phyloP scores from a whole-genome alignment of 2,329 filamentous ascomycete genomes.

The Aspergillus jensenii region DNA sequence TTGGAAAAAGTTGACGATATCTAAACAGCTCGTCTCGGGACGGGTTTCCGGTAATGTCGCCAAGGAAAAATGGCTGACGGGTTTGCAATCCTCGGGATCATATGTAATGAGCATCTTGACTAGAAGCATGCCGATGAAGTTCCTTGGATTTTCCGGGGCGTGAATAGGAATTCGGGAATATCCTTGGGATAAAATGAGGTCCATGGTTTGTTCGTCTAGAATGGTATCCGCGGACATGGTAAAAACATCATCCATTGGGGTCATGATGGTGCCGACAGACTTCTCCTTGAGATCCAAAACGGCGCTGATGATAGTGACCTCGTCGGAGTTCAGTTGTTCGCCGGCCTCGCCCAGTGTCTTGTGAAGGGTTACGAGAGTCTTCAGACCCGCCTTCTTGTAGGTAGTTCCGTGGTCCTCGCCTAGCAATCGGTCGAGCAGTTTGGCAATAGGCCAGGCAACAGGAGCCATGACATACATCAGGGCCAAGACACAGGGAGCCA shows the following conservation, averaged over 20 bases:
- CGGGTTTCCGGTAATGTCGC: slow-evolving; percentile 93
- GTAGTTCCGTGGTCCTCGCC: slow-evolving; percentile 94
- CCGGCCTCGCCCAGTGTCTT: slow-evolving; percentile 81
- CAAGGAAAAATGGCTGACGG: slow-evolving; percentile 85
- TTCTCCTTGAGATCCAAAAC: slow-evolving; percentile 97
- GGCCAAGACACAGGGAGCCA: slow-evolving; percentile 79
- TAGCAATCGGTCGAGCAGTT: slow-evolving; percentile 88
- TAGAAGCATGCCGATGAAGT: slow-evolving; percentile 96
- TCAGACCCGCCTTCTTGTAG: slow-evolving; percentile 97
- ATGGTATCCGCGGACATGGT: slow-evolving; percentile 94
- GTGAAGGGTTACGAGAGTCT: slow-evolving; percentile 93
- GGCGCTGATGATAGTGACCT: slow-evolving; percentile 97
- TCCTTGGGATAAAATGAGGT: slow-evolving; percentile 85
- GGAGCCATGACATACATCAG: slow-evolving; percentile 93
- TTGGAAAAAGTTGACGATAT: slow-evolving; percentile 99
- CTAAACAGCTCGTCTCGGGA: slow-evolving; percentile 91
- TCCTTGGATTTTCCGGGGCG: slow-evolving; percentile 74
- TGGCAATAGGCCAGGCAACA: slow-evolving; percentile 90
- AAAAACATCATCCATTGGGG: slow-evolving; percentile 96
- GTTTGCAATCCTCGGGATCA: slow-evolving; percentile 86
- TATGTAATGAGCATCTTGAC: slow-evolving; percentile 99
- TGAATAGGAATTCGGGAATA: slow-evolving; percentile 97
- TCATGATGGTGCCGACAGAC: slow-evolving; percentile 94
- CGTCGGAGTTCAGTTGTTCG: slow-evolving; percentile 91
- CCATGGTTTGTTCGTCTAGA: slow-evolving; percentile 90